Evolutionary conservation across 176 grass and related monocot species (phyloP), one percentile per base, ranked within the genome.

Genomic region (Oryza longistaminata): DNA sequence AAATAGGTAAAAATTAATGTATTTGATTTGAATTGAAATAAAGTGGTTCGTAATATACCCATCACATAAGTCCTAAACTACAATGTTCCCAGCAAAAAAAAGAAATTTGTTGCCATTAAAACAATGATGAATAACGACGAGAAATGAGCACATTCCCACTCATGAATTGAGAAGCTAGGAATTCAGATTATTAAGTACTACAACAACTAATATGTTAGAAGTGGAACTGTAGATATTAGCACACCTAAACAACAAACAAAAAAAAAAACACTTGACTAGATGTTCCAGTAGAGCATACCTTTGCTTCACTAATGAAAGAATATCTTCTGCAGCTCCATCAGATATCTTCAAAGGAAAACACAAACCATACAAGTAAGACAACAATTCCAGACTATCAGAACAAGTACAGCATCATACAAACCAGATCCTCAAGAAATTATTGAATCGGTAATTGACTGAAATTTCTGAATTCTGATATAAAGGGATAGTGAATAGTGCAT

Each of bases 261-360:
- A 48, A 22, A 69, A 48, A 85, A 62, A n/a, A 62, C 9, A 76
- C 17, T 26, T 81, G 60, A 66, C 31, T 71, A 77, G 3, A 83
- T 49, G 43, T 81, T 81, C 77, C 5, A 25, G 58, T 66, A 71
- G 82, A 44, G 61, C 53, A 24, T 82, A 98, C 96, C 96, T 98
- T 95, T 98, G 87, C 85, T 92, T 93, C 26, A 91, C 87, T 77
- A 98, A 92, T 64, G 83, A 95, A 88, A 75, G 87, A 48, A 95
- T 92, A 76, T 92, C 93, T 82, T 93, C 85, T 73, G 89, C 96
- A 66, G 91, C 93, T 86, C 81, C 93, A 85, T 79, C 81, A 89
- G 91, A 95, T 90, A 98, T 85, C 96, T 98, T 91, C 66, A 77
- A 84, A 22, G 48, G 21, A 73, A 79, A 88, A 89, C 40, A 16